Evolutionary conservation across 2,329 filamentous ascomycete genomes (phyloP), one percentile per base, ranked within the genome.

Genomic region (Alternaria triticimaculans): DNA sequence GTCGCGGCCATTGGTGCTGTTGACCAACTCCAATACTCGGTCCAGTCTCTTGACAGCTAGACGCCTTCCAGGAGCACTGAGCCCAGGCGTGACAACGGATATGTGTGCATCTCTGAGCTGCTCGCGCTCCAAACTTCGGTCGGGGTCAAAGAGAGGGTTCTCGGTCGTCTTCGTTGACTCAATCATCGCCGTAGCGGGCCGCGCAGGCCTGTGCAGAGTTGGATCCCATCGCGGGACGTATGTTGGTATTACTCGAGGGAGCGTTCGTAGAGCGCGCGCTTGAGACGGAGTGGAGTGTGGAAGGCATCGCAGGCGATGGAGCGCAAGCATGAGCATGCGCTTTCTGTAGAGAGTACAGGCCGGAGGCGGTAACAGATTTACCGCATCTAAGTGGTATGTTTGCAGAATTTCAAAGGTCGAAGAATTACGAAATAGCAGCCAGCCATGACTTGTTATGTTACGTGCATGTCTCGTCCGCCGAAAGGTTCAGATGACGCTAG

Each of bases 221-320:
- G 76, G 76, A 55, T 77, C 62, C 76, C 76, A 79, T 68, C 48
- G 43, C 50, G 65, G 69, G 23, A 68, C 11, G 20, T 74, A 75
- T n/a, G 46, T 43, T 4, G 75, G 71, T 28, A 73, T 70, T 20
- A 51, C 46, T 10, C 65, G 65, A 18, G 76, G 76, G 26, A 64
- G 53, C n/a, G 74, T 76, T 33, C 64, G 73, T 30, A 79, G 41
- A 7, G 60, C 65, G 55, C 75, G 74, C 20, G 50, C 55, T 44
- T 71, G 72, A 26, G 63, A 56, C 50, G 45, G 62, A 53, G 62
- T 51, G 59, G 68, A 68, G 68, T 65, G 63, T 58, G 66, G 67
- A 67, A 67, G 53, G 64, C 68, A 72, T 73, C 69, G 68, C 55
- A 65, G 59, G 56, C 63, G 63, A 60, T 63, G 66, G 44, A 69